phyloP scores from a whole-genome alignment of 176 grass and related monocot species.

The Oryza officinalis region DNA sequence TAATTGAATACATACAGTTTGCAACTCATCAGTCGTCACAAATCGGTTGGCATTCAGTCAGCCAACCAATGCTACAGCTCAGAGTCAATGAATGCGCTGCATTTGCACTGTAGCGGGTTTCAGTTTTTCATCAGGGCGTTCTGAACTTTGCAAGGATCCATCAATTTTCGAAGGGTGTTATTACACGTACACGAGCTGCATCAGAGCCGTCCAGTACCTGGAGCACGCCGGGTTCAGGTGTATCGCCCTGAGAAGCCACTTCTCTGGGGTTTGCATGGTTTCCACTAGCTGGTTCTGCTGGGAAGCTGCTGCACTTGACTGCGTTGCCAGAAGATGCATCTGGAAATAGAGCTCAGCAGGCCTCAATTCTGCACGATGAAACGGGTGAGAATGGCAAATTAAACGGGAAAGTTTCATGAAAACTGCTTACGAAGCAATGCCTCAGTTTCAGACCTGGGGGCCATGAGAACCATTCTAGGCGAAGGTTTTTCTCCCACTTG shows the following conservation, averaged over 20 bases:
- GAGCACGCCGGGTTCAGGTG: slow-evolving; percentile 82
- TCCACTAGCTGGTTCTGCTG: slow-evolving; percentile 45
- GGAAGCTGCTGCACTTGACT: slow-evolving; percentile 31
- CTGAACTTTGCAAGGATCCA: not conserved
- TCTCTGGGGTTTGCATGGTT: slow-evolving; percentile 56
- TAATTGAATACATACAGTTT: no score
- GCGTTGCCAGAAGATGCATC: slow-evolving; percentile 83
- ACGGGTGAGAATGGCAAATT: not conserved
- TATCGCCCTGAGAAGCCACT: slow-evolving; percentile 75
- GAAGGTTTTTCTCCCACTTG: slow-evolving; percentile 94
- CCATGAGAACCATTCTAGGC: slow-evolving; percentile 88
- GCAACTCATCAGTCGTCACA: not conserved
- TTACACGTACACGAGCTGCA: slow-evolving; percentile 38
- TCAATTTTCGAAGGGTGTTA: not conserved
- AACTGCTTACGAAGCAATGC: not conserved
- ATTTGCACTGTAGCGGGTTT: not conserved
- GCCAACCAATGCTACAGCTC: not conserved
- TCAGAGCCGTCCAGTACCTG: slow-evolving; percentile 81
- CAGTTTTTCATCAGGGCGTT: not conserved
- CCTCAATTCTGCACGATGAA: slow-evolving; percentile 57
- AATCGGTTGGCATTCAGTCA: not conserved
- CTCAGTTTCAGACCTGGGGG: slow-evolving; percentile 60
- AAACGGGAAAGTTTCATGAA: not conserved
- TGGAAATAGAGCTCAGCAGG: slow-evolving; percentile 90
- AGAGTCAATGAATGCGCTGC: not conserved